Evolutionary conservation across 2,329 filamentous ascomycete species (phyloP).

Genomic region (Fusarium paranaense): DNA sequence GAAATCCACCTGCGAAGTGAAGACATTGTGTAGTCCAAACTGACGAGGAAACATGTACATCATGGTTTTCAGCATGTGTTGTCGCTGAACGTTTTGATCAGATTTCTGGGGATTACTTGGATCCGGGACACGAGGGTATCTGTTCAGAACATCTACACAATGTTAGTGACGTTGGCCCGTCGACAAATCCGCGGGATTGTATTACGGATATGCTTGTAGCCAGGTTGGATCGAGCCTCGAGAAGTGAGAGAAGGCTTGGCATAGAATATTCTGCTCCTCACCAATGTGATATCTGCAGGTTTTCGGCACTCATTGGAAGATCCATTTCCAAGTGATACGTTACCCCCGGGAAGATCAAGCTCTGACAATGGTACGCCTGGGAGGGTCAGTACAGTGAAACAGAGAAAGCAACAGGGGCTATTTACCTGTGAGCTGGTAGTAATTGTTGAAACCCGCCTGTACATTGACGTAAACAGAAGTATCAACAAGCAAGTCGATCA

Average conservation of each 20-base stretch:
- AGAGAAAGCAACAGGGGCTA: not conserved
- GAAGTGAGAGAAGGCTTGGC: conserved; percentile 78
- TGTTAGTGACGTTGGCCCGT: conserved; percentile 25
- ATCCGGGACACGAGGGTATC: conserved; percentile 57
- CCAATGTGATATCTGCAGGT: conserved; percentile 75
- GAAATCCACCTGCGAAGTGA: conserved; percentile 75
- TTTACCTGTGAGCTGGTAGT: conserved; percentile 83
- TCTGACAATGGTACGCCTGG: conserved; percentile 65
- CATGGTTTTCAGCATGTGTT: conserved; percentile 77
- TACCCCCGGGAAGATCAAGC: conserved; percentile 45
- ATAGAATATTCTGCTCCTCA: conserved; percentile 89
- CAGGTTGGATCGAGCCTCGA: conserved; percentile 75
- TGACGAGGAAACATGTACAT: conserved; percentile 96
- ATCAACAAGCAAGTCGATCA: conserved; percentile 81
- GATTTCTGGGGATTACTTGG: not conserved
- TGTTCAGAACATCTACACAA: conserved; percentile 80
- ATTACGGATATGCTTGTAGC: conserved; percentile 83
- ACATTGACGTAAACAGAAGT: conserved; percentile 80
- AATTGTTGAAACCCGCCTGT: conserved; percentile 70
- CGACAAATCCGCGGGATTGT: conserved; percentile 45
- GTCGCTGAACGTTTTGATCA: conserved; percentile 32
- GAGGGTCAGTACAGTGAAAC: not conserved
- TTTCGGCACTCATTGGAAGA: conserved; percentile 30
- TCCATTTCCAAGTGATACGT: conserved; percentile 6
- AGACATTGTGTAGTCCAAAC: conserved; percentile 92